Percentiles rank a stretch among this genome's conserved stretches.
These are phyloP conservation scores for Tricholoma saponaceum DNA, from an alignment of 768 basidiomycete genomes.

Conservation along the genomic window DNA sequence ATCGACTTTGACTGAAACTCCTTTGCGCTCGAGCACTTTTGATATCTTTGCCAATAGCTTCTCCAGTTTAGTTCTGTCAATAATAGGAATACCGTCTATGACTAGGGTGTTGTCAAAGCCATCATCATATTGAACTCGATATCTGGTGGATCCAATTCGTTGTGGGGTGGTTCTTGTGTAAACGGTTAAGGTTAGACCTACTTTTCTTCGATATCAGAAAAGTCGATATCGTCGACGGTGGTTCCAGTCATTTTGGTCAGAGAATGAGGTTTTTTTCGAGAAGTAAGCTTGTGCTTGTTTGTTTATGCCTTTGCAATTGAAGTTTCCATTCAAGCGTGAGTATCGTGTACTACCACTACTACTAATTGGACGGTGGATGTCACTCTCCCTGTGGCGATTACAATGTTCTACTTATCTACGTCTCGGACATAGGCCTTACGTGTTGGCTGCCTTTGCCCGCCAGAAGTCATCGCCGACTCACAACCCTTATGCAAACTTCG, in stretches of 20 bases:
- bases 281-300: not conserved
- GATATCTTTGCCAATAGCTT: conserved; percentile 76
- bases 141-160: conserved; percentile 51
- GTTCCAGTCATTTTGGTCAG: conserved; percentile 41
- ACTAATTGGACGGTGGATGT: not conserved
- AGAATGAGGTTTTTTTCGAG: not conserved
- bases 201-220: conserved; percentile 86
- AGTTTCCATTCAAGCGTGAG: not conserved
- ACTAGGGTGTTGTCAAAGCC: conserved; percentile 90
- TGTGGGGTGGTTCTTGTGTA: not conserved
- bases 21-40: conserved; percentile 83
- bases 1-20: conserved; percentile 69
- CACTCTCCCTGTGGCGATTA: not conserved
- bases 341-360: not conserved
- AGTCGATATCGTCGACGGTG: conserved; percentile 73
- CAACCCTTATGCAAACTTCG: not conserved
- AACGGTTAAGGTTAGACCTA: conserved; percentile 27
- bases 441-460: not conserved
- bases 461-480: not conserved
- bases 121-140: conserved; percentile 79
- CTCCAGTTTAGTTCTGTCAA: conserved; percentile 82
- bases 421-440: not conserved
- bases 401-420: not conserved
- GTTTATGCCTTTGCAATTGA: not conserved
- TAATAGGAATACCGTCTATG: conserved; percentile 88